Conservation (phyloP, 208 protist genomes). For the Acanthamoeba healyi region DNA sequence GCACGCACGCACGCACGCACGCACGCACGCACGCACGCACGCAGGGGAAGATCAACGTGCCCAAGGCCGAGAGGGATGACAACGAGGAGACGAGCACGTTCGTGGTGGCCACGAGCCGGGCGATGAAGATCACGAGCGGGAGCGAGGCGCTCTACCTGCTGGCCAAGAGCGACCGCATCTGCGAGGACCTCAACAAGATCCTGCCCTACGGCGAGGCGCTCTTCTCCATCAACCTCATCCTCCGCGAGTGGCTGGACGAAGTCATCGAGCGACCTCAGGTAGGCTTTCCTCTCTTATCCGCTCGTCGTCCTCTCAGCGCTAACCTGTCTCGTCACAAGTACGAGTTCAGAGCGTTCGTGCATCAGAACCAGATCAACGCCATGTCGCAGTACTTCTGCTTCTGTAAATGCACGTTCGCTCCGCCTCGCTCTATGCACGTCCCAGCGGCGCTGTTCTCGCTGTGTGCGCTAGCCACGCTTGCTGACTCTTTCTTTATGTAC, state of each 20-base stretch:
- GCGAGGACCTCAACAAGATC: conserved; percentile 21
- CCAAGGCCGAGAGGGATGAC: background rate
- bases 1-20: background rate
- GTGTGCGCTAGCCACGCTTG: too few relatives aligned
- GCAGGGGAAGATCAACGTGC: background rate
- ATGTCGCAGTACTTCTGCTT: conserved; percentile 54
- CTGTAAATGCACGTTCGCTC: background rate
- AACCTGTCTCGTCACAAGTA: conserved; percentile 7
- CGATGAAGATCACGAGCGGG: conserved; percentile 15
- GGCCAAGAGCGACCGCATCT: conserved; percentile 37
- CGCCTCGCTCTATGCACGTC: too few relatives aligned
- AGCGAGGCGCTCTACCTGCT: conserved; percentile 16
- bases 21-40: background rate
- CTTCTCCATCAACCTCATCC: conserved; percentile 6
- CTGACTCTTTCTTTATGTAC: background rate
- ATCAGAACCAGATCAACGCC: conserved; percentile 40
- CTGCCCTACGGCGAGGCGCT: conserved; percentile 12
- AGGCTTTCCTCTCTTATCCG: background rate
- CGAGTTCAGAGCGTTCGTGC: conserved; percentile 18
- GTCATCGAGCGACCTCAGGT: conserved; percentile 45
- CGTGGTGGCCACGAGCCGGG: conserved; percentile 5
- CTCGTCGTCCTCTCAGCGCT: too few relatives aligned
- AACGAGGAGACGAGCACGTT: conserved; percentile 10
- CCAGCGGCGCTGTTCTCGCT: background rate
- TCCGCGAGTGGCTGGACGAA: conserved; percentile 48